Evolutionary conservation across 176 grass and related monocot species (phyloP), one percentile per base, ranked within the genome.

Genomic region (Thinopyrum elongatum): DNA sequence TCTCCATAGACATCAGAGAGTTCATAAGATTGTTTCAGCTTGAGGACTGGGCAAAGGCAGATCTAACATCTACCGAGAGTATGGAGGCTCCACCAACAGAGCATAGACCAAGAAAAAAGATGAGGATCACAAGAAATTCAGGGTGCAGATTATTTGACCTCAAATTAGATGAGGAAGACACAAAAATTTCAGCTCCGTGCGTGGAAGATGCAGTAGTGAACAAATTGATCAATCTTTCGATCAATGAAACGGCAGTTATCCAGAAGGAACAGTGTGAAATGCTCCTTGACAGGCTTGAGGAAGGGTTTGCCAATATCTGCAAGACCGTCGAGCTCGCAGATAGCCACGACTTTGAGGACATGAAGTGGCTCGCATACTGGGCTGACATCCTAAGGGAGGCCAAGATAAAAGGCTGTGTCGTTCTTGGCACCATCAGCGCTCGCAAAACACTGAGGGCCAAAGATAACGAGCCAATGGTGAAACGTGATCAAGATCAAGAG

Each of bases 11-110:
- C 33, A 30, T 74, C 12, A 14, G 36, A 2, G 23, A 72, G n/a
- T 91, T 91, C 65, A 53, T 88, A n/a, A 2, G 8, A 14, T 31
- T 85, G 82, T n/a, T 88, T 21, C 42, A 39, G 59, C 67, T 77
- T 6, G 75, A 90, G 80, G 10, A 19, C 16, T 70, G 28, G 6
- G 14, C 23, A 13, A 73, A 71, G 13, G 31, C 2, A 10, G 22
- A 33, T 36, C 36, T 4, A 51, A 78, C 5, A 39, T 5, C 19
- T 69, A 19, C 13, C 8, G 14, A 33, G 28, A 70, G 7, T 70
- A 36, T 17, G 15, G 15, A 19, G 15, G 7, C 31, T 0, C 15
- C 68, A 71, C 3, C 35, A 1, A 23, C 2, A 25, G 35, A n/a
- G 9, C 68, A 71, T 26, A 12, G 10, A 62, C 59, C 9, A 23